Base-by-base conservation (phyloP, 2,329 filamentous ascomycete genomes). In the Penicillium sp. region DNA sequence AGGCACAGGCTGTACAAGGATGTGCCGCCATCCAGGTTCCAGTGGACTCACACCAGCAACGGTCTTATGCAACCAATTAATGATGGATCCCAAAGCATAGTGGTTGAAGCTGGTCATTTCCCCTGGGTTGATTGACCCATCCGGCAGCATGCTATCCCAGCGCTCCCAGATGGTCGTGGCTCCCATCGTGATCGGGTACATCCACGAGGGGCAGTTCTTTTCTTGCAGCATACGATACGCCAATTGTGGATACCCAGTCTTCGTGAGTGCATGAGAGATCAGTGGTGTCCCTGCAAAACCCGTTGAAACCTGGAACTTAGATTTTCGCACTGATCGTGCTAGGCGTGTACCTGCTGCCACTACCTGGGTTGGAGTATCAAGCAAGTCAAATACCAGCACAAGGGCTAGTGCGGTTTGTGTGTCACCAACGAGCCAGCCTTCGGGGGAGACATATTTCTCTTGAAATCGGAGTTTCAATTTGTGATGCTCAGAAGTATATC, bases 151-250 rank as follows among this genome's bases (percentile, higher is more conserved):
- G 43, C 66, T 71, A 55, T 79, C 71, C 76, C 76, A 78, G 8
- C 76, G 66, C 54, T 79, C 76, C 76, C 75, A 79, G 8, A 72
- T 70, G 0, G 75, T 78, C 0, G 77, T 78, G 0, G 70, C 74
- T 2, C 70, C 71, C 74, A 76, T 76, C 7, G 60, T 67, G 11
- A 77, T 67, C 4, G 68, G 72, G 48, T 76, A 77, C 10, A 78
- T 63, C 73, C 73, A 75, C 0, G 68, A 72, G 0, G 75, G 74
- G 22, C 64, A 66, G 9, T 61, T 58, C 4, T 66, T 69, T 50
- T 75, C 66, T 5, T 72, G 65, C 1, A 78, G 57, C 76, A 78
- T 78, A 10, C 70, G 69, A 52, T 78, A 78, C 27, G 66, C 67
- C 2, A 71, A 29, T 7, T 67, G 56, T 2, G 49, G 42, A 24